Evolutionary conservation across 2,329 filamentous ascomycete genomes (phyloP).

Genomic region (Verticillium albo-atrum): DNA sequence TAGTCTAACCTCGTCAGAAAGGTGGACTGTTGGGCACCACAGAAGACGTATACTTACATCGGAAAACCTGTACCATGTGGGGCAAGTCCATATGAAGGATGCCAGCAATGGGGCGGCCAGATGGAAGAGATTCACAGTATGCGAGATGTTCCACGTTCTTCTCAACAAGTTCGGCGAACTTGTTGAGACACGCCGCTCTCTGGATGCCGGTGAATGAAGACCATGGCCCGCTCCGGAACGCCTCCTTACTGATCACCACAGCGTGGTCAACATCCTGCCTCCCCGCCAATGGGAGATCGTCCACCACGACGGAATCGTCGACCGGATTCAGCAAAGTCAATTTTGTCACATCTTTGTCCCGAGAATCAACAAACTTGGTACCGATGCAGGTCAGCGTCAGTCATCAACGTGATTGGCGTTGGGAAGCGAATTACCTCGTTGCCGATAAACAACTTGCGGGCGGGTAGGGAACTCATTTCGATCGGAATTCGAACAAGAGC

Average conservation of each 20-base stretch:
- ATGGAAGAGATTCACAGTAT: not conserved
- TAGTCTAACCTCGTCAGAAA: conserved; percentile 43
- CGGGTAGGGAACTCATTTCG: not conserved
- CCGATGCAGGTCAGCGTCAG: not conserved
- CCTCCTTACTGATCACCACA: not conserved
- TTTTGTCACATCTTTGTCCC: not conserved
- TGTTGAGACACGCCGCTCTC: not conserved
- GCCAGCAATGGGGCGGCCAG: not conserved
- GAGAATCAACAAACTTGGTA: not conserved
- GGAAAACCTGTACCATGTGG: not conserved
- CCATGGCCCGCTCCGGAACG: not conserved
- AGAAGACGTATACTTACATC: not conserved
- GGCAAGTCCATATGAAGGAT: not conserved
- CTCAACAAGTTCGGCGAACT: not conserved
- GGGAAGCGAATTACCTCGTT: not conserved
- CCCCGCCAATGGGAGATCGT: not conserved
- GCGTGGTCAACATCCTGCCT: not conserved
- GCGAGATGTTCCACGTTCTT: not conserved
- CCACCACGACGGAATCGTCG: not conserved
- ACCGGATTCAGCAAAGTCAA: not conserved
- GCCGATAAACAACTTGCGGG: not conserved
- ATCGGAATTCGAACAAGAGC: not conserved
- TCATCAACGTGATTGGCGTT: not conserved
- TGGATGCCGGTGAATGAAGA: not conserved
- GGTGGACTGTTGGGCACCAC: not conserved